Evolutionary conservation across 306 rosid genomes (phyloP), one percentile per base, ranked within the genome.

Genomic region (Casuarina equisetifolia): DNA sequence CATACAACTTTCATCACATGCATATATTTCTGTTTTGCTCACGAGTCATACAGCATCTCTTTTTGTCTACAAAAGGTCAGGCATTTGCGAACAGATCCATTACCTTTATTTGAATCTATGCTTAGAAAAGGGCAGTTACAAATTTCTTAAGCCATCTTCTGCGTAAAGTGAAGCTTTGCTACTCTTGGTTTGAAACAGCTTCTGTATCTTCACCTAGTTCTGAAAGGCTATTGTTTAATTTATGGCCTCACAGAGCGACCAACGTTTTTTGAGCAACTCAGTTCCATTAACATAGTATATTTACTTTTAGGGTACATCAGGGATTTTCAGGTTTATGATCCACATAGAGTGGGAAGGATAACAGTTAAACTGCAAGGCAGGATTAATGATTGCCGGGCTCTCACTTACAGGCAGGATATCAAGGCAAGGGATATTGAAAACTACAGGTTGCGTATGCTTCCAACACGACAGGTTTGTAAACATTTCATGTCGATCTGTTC

Each of bases 291-390:
- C 71, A 13, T 48, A 70, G 68, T 17, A 19, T 59, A 6, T 45
- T 39, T 74, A 12, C 48, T 62, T 76, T 32, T 79, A 92, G 98
- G 96, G 16, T 95, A 88, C 74, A 85, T 95, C 69, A 95, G 86
- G 91, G 91, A 89, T 70, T 92, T 77, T 76, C 87, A 92, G 78
- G 93, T 95, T 45, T 86, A 81, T 82, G 93, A 95, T 79, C 97
- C 97, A 0, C 98, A 92, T 43, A 89, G 97, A 82, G 97, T 92
- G 55, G 97, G 97, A 76, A 89, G 82, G 85, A 95, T 95, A 81
- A 88, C 92, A 46, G 98, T 95, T 77, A 90, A 95, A 81, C 83
- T 95, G 46, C 98, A 89, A 78, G 97, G 97, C 69, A 91, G 97
- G 92, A 69, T 95, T 75, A 92, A 89, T 1, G 97, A 91, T 81